Evolutionary conservation across 352 stramenopile species (phyloP).

Genomic region (Phytopythium montanum): DNA sequence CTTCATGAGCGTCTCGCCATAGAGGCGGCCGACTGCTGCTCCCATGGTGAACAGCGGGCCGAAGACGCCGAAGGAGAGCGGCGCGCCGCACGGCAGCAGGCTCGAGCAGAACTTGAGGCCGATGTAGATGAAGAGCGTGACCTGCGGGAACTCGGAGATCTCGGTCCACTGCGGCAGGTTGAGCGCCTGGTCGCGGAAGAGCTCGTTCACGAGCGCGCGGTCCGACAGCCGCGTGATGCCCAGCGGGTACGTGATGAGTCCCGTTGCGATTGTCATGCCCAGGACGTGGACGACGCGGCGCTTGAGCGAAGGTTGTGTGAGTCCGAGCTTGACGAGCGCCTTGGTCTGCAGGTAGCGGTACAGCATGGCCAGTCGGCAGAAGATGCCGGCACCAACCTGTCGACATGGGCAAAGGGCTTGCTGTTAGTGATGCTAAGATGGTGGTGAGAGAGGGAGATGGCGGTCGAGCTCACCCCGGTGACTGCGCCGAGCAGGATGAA

Average conservation of each 20-base stretch:
- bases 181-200: constrained; percentile 63
- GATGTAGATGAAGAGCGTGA: constrained; percentile 70
- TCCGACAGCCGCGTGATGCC: constrained; percentile 73
- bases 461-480: constrained; percentile 64
- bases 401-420: too few species aligned
- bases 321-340: constrained; percentile 46
- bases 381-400: constrained; percentile 61
- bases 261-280: constrained; percentile 55
- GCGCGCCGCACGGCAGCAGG: constrained; percentile 62
- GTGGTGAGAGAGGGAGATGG: too few species aligned
- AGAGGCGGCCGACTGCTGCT: constrained; percentile 63
- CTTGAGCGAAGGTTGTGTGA: constrained; percentile 50
- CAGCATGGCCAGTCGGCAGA: constrained; percentile 47
- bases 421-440: too few species aligned
- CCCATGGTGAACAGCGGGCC: constrained; percentile 82
- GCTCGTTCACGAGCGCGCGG: constrained; percentile 66
- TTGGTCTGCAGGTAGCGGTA: constrained; percentile 46
- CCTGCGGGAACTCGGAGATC: constrained; percentile 45
- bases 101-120: constrained; percentile 69
- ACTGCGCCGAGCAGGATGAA: constrained; percentile 65
- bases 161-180: constrained; percentile 62
- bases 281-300: constrained; percentile 56
- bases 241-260: constrained; percentile 60
- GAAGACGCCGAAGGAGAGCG: constrained; percentile 78
- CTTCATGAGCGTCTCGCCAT: constrained; percentile 76